Evolutionary conservation across 148 eudicot species (phyloP), one percentile per base, ranked within the genome.

Genomic region (Rhododendron williamsianum): DNA sequence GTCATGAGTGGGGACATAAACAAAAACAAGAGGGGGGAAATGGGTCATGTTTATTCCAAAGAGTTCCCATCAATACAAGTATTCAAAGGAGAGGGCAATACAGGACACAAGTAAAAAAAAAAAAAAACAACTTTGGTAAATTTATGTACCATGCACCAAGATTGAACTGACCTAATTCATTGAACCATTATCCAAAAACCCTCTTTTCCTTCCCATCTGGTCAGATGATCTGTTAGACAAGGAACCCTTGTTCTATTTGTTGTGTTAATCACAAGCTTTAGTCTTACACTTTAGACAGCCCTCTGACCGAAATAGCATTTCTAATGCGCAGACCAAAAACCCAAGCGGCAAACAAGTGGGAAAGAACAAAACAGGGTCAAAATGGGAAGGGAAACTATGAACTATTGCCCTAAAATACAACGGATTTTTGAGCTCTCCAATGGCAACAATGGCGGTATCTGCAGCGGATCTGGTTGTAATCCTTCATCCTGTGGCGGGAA

Each of bases 161-260:
- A 84, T 49, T 77, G 69, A 63, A 63, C 79, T 80, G 82, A 69
- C 60, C 71, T 73, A 73, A 73, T 52, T 74, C 73, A 81, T 73
- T 81, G 73, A 86, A 80, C 84, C 81, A 19, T 74, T 81, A 41
- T 41, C 43, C 43, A 41, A 41, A 41, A 41, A 71, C 73, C 84
- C 23, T 76, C 25, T 58, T 81, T 56, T 79, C 25, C 71, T 65
- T 48, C 72, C 86, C 81, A 82, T 72, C 85, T 79, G 18, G n/a
- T 10, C 13, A 79, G 79, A 84, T 60, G 89, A 90, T 86, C 87
- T 87, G 87, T 86, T 79, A 83, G 88, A 81, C 90, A 85, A 81
- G 84, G 86, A 81, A 86, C 25, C 74, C 86, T 83, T 83, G 87
- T 74, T 78, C 85, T 87, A 80, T 86, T 83, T 76, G 87, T 81